phyloP scores from a whole-genome alignment of 2,329 filamentous ascomycete genomes.

The Penicillium digitatum region DNA sequence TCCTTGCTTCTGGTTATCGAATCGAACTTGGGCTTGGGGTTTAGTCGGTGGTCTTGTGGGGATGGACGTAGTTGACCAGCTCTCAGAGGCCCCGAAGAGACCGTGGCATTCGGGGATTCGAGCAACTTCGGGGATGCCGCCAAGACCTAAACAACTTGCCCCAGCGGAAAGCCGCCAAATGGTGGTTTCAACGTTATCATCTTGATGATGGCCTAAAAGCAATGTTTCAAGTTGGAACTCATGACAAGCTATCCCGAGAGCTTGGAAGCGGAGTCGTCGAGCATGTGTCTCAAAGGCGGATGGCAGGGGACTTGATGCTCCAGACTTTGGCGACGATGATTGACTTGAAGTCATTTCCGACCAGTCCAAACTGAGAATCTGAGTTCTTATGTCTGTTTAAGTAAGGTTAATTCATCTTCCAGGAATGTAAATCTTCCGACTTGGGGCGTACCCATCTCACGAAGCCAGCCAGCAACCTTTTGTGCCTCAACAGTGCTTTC shows the following conservation, averaged over 20 bases:
- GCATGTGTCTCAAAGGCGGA: constrained; percentile 74
- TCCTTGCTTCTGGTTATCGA: constrained; percentile 3
- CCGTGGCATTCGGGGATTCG: constrained; percentile 82
- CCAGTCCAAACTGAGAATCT: constrained; percentile 53
- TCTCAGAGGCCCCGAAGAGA: constrained; percentile 66
- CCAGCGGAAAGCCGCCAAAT: constrained; percentile 70
- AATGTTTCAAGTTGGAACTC: constrained; percentile 54
- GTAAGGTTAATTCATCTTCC: neutral
- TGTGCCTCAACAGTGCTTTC: constrained; percentile 55
- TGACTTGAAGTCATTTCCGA: constrained; percentile 13
- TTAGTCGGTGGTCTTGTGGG: constrained; percentile 1
- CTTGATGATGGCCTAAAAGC: constrained; percentile 78
- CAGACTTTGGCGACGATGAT: neutral
- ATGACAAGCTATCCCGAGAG: constrained; percentile 60
- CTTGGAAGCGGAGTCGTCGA: constrained; percentile 67
- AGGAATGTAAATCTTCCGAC: neutral
- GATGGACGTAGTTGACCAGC: constrained; percentile 51
- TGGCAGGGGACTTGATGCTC: constrained; percentile 39
- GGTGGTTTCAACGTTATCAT: constrained; percentile 88
- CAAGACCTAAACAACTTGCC: constrained; percentile 65
- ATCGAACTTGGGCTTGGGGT: constrained; percentile 4
- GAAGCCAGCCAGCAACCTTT: constrained; percentile 47
- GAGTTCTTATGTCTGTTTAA: constrained; percentile 31
- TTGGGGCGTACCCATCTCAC: constrained; percentile 39
- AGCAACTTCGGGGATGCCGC: constrained; percentile 61